These are phyloP conservation scores for Dothideomycetidae sp. DNA, from an alignment of 2,329 filamentous ascomycete species.

Conservation along the genomic window DNA sequence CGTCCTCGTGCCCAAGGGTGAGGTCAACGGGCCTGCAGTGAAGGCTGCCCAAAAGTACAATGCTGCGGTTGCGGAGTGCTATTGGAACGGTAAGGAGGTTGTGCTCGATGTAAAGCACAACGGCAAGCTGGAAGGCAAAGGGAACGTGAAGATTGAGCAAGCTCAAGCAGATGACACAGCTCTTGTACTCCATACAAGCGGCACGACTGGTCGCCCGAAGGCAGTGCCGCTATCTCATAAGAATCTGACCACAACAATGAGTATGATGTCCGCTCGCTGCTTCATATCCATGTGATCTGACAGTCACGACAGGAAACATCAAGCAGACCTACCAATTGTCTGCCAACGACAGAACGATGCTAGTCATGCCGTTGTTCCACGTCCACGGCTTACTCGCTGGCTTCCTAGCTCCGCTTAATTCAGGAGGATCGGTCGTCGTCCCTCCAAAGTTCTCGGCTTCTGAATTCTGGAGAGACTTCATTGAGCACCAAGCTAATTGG, in stretches of 20 bases:
- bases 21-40: constrained; percentile 54
- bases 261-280: not conserved
- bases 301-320: constrained; percentile 59
- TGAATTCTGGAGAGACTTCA: constrained; percentile 71
- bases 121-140: constrained; percentile 48
- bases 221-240: constrained; percentile 70
- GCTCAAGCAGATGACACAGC: constrained; percentile 64
- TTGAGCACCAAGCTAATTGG: constrained; percentile 65
- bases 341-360: constrained; percentile 58
- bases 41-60: constrained; percentile 65
- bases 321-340: constrained; percentile 61
- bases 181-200: constrained; percentile 69
- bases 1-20: constrained; percentile 58
- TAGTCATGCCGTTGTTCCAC: constrained; percentile 86
- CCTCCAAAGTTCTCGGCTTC: constrained; percentile 66
- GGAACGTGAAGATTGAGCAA: constrained; percentile 32
- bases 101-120: constrained; percentile 64
- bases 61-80: constrained; percentile 75
- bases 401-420: constrained; percentile 61
- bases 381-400: constrained; percentile 78
- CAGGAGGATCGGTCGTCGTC: constrained; percentile 66
- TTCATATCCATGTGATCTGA: constrained; percentile 46
- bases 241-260: constrained; percentile 71
- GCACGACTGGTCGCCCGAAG: constrained; percentile 74
- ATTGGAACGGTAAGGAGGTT: constrained; percentile 59